phyloP scores from a whole-genome alignment of 768 basidiomycete species.

The Arthromyces matolae region DNA sequence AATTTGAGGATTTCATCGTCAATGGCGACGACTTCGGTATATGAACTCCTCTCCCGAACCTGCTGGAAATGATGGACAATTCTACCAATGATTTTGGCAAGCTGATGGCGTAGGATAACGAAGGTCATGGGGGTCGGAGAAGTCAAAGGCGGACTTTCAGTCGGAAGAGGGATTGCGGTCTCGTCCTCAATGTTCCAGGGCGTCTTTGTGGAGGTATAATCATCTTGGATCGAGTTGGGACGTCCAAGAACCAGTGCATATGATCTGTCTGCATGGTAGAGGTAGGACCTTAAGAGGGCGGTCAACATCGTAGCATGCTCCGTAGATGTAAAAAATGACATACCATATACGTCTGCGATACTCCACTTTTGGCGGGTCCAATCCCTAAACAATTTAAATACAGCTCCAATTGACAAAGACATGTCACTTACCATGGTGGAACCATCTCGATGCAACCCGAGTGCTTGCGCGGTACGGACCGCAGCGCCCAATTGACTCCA shows the following conservation, averaged over 20 bases:
- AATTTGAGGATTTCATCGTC: slow-evolving; percentile 84
- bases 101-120: slow-evolving; percentile 78
- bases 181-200: slow-evolving; percentile 74
- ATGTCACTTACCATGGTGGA: slow-evolving; percentile 61
- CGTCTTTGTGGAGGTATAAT: slow-evolving; percentile 77
- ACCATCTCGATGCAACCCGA: slow-evolving; percentile 89
- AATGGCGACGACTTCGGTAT: slow-evolving; percentile 74
- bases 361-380: slow-evolving; percentile 76
- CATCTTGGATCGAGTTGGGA: slow-evolving; percentile 86
- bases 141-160: slow-evolving; percentile 54
- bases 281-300: slow-evolving; percentile 83
- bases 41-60: slow-evolving; percentile 72
- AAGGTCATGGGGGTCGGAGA: slow-evolving; percentile 84
- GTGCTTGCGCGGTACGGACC: slow-evolving; percentile 88
- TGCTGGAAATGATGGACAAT: slow-evolving; percentile 94
- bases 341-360: slow-evolving; percentile 90
- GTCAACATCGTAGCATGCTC: neutral
- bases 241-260: slow-evolving; percentile 89
- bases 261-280: slow-evolving; percentile 92
- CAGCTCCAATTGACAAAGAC: neutral
- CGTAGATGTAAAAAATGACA: neutral
- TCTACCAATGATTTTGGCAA: slow-evolving; percentile 82
- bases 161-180: slow-evolving; percentile 37
- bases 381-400: slow-evolving; percentile 41
- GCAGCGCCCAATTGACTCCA: slow-evolving; percentile 96